Conservation (phyloP, 305 asterid species). For the Plantago coronopus region DNA sequence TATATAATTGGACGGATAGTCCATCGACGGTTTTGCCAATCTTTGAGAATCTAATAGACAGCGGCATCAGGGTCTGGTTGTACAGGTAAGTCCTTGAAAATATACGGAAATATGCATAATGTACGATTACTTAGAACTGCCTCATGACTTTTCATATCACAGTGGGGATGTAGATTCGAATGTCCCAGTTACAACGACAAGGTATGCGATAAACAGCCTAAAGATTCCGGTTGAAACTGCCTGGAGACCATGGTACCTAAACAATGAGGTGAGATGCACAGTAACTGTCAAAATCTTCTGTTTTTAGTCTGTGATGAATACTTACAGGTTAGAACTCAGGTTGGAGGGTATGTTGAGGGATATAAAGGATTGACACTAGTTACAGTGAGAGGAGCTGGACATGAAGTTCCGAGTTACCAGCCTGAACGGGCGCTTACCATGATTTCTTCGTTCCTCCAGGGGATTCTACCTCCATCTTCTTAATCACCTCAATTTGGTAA, state of each 20-base stretch:
- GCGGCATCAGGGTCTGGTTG: too few species aligned
- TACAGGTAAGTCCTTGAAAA: too few species aligned
- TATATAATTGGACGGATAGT: too few species aligned
- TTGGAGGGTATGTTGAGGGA: conserved; percentile 40
- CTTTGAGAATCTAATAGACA: too few species aligned
- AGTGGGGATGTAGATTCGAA: conserved; percentile 41
- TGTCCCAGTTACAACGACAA: conserved; percentile 40
- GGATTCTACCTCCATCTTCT: conserved; percentile 31
- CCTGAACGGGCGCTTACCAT: conserved; percentile 36
- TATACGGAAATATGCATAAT: too few species aligned
- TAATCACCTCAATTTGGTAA: too few species aligned
- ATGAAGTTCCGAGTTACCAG: conserved; percentile 37
- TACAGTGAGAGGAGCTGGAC: conserved; percentile 46
- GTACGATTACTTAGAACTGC: too few species aligned
- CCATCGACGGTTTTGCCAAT: too few species aligned
- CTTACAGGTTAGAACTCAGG: conserved; percentile 19
- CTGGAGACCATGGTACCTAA: conserved; percentile 42
- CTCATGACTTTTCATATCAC: not conserved
- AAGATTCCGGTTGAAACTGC: conserved; percentile 28
- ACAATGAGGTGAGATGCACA: conserved; percentile 28
- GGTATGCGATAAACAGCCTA: conserved; percentile 34
- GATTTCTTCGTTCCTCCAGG: conserved; percentile 34
- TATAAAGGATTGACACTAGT: conserved; percentile 36
- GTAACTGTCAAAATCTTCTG: not conserved
- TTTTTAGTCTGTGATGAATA: not conserved